Evolutionary conservation across 208 protist species (phyloP).

Genomic region (Tritrichomonas foetus): DNA sequence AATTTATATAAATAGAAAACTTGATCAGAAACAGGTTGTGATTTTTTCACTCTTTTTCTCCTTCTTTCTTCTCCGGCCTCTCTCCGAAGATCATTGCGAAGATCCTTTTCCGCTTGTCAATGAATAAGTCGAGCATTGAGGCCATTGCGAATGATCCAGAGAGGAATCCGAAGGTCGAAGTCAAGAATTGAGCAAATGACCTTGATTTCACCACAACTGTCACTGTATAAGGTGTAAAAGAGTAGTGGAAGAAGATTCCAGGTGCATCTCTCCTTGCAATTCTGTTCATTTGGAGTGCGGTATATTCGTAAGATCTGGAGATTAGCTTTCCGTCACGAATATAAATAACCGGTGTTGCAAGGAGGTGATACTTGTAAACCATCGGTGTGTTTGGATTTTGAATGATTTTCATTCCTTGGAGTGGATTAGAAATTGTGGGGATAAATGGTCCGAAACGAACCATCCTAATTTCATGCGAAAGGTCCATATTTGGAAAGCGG

Average conservation of each 20-base stretch:
- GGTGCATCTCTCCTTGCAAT: neutral
- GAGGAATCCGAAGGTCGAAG: neutral
- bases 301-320: neutral
- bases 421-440: neutral
- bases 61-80: neutral
- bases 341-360: neutral
- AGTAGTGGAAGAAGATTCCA: conserved; percentile 20
- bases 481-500: neutral
- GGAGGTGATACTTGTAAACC: neutral
- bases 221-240: neutral
- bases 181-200: neutral
- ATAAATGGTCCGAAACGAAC: neutral
- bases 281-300: neutral
- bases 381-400: neutral
- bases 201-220: neutral
- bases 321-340: neutral
- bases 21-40: too few relatives aligned
- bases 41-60: too few relatives aligned
- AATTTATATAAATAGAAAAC: too few relatives aligned
- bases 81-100: neutral
- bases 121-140: neutral
- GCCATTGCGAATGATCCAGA: neutral
- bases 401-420: neutral
- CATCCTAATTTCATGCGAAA: neutral
- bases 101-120: neutral